Evolutionary conservation across 2,329 filamentous ascomycete species (phyloP).

Genomic region (Penicillium thymicola): DNA sequence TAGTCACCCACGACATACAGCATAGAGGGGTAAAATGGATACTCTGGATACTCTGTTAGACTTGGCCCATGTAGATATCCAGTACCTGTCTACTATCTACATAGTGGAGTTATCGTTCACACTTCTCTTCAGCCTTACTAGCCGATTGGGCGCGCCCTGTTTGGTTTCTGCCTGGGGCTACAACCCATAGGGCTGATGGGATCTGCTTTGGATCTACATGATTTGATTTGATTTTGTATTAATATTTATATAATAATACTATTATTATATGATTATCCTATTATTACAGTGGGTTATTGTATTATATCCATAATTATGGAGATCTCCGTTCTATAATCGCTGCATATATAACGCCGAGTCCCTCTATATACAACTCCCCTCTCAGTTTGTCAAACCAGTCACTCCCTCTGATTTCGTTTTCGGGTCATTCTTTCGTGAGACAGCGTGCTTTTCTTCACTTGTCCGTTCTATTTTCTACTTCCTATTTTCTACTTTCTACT

Average conservation of each 20-base stretch:
- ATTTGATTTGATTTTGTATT: not conserved
- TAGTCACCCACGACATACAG: not conserved
- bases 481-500: not conserved
- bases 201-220: not conserved
- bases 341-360: not conserved
- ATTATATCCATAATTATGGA: not conserved
- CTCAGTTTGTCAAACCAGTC: not conserved
- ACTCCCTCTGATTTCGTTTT: not conserved
- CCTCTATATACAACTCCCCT: not conserved
- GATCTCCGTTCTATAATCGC: not conserved
- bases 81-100: not conserved
- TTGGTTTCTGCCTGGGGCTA: slow-evolving; percentile 6
- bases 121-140: not conserved
- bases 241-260: not conserved
- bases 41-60: not conserved
- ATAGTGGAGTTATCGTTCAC: not conserved
- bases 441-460: not conserved
- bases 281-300: not conserved
- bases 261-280: not conserved
- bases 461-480: not conserved
- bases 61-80: not conserved
- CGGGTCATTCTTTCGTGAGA: not conserved
- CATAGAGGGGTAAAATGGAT: slow-evolving; percentile 2
- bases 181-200: slow-evolving; percentile 7
- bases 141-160: slow-evolving; percentile 7